Evolutionary conservation across 176 grass and related monocot genomes (phyloP).

Genomic region (Rhynchospora pubera): DNA sequence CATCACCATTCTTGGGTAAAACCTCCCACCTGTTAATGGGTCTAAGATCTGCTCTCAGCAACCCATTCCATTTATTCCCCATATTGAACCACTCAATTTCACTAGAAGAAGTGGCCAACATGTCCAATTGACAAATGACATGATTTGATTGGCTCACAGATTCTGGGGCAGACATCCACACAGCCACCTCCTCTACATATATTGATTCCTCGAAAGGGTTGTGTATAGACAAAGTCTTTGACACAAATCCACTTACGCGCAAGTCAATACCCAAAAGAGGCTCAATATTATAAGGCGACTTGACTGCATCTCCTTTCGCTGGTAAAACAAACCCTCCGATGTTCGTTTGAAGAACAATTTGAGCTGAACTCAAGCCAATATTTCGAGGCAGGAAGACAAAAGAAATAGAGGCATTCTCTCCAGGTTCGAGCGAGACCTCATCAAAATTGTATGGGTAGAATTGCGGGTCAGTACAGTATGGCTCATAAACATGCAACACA

Average conservation of each 20-base stretch:
- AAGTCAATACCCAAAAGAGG: conserved; percentile 56
- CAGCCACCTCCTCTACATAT: conserved; percentile 58
- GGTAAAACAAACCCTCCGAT: conserved; percentile 89
- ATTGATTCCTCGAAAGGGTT: conserved; percentile 78
- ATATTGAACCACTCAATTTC: conserved; percentile 48
- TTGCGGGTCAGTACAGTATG: conserved; percentile 74
- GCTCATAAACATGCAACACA: conserved; percentile 54
- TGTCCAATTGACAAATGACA: conserved; percentile 52
- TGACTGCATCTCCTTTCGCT: conserved; percentile 55
- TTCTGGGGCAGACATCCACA: conserved; percentile 68
- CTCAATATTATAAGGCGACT: conserved; percentile 63
- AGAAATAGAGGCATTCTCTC: conserved; percentile 51
- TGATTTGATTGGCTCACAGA: conserved; percentile 54
- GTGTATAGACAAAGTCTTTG: conserved; percentile 66
- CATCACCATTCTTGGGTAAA: conserved; percentile 37
- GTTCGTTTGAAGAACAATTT: conserved; percentile 83
- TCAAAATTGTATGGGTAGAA: conserved; percentile 73
- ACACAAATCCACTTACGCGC: conserved; percentile 36
- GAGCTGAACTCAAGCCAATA: conserved; percentile 56
- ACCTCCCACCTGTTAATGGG: conserved; percentile 63
- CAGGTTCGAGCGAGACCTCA: conserved; percentile 49
- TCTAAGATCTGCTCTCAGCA: conserved; percentile 53
- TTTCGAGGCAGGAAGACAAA: conserved; percentile 81
- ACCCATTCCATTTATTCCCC: conserved; percentile 33
- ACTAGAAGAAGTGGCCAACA: conserved; percentile 30